Evolutionary conservation across 2,329 filamentous ascomycete genomes (phyloP).

Genomic region (Sclerotinia subarctica): DNA sequence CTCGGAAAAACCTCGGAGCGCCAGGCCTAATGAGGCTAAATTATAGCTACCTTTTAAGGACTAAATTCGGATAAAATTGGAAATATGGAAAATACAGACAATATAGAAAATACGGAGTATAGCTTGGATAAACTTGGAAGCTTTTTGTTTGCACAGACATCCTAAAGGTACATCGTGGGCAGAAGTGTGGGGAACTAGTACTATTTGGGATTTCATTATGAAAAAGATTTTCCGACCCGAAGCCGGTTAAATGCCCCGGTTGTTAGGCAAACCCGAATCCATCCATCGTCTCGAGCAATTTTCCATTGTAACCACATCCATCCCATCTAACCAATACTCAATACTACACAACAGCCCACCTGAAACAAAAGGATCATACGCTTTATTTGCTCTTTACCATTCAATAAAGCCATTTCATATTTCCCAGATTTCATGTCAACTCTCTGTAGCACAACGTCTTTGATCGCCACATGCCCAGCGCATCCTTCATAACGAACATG

Average conservation of each 20-base stretch:
- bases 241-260: not conserved
- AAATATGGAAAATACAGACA: not conserved
- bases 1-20: not conserved
- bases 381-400: not conserved
- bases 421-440: not conserved
- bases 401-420: not conserved
- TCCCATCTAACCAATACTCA: not conserved
- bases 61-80: not conserved
- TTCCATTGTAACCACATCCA: not conserved
- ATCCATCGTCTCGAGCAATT: not conserved
- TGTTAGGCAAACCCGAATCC: too few species aligned
- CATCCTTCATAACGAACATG: constrained; percentile 3
- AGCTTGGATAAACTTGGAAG: not conserved
- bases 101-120: too few species aligned
- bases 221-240: constrained; percentile 5
- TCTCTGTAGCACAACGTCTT: not conserved
- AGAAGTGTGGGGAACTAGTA: not conserved
- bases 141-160: not conserved
- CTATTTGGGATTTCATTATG: not conserved
- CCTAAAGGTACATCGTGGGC: too few species aligned
- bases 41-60: not conserved
- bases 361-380: not conserved
- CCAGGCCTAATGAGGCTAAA: not conserved
- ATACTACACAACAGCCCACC: not conserved
- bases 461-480: not conserved